phyloP scores from a whole-genome alignment of 306 rosid species.

The Cucumis hystrix region DNA sequence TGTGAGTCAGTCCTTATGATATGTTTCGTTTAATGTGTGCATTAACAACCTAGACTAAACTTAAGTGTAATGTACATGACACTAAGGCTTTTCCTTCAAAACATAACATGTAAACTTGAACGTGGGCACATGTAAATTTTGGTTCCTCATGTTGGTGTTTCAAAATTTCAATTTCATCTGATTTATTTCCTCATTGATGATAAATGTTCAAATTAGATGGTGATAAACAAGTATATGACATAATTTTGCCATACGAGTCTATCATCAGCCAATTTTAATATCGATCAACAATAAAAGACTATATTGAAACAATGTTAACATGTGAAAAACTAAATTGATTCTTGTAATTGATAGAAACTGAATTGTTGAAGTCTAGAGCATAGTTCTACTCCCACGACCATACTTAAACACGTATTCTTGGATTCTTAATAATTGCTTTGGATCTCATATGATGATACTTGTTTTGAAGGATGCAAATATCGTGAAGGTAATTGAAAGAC shows the following conservation, averaged over 20 bases:
- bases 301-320: too few relatives aligned
- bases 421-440: not conserved
- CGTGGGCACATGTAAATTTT: not conserved
- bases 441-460: not conserved
- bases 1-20: too few relatives aligned
- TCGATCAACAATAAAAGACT: too few relatives aligned
- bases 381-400: too few relatives aligned
- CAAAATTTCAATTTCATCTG: not conserved
- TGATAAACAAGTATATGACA: not conserved
- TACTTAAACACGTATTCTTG: too few relatives aligned
- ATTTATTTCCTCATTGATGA: not conserved
- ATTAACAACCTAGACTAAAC: not conserved
- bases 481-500: slow-evolving; percentile 91
- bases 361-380: too few relatives aligned
- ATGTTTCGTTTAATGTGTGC: not conserved
- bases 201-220: too few relatives aligned
- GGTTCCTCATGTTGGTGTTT: not conserved
- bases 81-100: not conserved
- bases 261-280: too few relatives aligned
- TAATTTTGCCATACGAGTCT: too few relatives aligned
- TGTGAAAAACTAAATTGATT: too few relatives aligned
- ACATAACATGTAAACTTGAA: too few relatives aligned
- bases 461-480: slow-evolving; percentile 58
- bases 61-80: not conserved
- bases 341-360: too few relatives aligned